phyloP scores from a whole-genome alignment of 805 yeast species.

The Zygoascus tannicola region DNA sequence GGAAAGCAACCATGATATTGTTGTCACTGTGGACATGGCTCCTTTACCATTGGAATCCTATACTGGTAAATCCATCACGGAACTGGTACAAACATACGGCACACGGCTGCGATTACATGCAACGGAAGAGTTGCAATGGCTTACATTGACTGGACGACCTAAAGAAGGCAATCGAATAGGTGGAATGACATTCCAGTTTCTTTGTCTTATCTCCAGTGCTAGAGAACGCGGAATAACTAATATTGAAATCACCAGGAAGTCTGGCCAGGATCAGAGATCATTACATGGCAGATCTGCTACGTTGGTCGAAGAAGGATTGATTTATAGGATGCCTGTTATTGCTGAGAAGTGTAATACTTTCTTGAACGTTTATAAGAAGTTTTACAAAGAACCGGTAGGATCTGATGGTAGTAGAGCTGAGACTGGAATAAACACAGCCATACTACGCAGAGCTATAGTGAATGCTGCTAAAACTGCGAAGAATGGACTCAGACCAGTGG shows the following conservation, averaged over 20 bases:
- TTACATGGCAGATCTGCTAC: constrained; percentile 27
- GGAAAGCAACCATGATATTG: constrained; percentile 13
- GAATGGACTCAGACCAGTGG: constrained; percentile 27
- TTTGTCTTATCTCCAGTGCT: constrained; percentile 32
- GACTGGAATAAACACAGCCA: constrained; percentile 17
- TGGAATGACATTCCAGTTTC: constrained; percentile 30
- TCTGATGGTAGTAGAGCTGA: constrained; percentile 2
- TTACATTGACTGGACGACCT: constrained; percentile 27
- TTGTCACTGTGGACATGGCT: constrained; percentile 10
- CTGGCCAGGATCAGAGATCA: constrained; percentile 35
- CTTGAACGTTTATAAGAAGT: constrained; percentile 26
- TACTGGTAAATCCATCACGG: constrained; percentile 6
- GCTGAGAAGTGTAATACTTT: constrained; percentile 27
- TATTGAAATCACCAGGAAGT: constrained; percentile 27
- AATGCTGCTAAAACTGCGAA: constrained; percentile 23
- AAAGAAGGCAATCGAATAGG: constrained; percentile 25
- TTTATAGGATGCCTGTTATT: constrained; percentile 28
- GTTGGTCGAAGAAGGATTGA: constrained; percentile 28
- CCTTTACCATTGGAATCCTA: constrained; percentile 9
- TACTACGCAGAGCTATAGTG: constrained; percentile 21
- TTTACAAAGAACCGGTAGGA: constrained; percentile 24
- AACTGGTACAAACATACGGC: constrained; percentile 11
- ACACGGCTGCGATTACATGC: constrained; percentile 19
- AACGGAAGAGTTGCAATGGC: constrained; percentile 29
- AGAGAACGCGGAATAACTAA: constrained; percentile 31